A percentile compares a stretch with the other conserved stretches of the same genome.
Evolutionary conservation across 2,329 filamentous ascomycete species (phyloP).

Genomic region (Bipolaris cookei): DNA sequence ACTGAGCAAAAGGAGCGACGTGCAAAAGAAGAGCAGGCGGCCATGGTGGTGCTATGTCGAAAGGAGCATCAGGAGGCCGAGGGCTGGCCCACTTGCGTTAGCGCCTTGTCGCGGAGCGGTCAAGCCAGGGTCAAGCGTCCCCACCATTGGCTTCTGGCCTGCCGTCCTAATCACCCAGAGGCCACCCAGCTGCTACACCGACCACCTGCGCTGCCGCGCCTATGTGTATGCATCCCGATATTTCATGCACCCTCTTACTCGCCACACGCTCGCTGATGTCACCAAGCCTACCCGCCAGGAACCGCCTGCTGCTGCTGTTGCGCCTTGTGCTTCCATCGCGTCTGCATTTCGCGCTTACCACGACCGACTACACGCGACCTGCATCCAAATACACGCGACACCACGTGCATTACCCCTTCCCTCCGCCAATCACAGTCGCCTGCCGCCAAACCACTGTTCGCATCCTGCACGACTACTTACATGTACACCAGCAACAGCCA

Average conservation of each 20-base stretch:
- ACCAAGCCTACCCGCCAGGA: not conserved
- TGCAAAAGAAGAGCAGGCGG: slow-evolving; percentile 9
- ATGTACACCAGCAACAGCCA: not conserved
- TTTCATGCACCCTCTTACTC: slow-evolving; percentile 7
- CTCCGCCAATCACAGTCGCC: not conserved
- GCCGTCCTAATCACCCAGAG: slow-evolving; percentile 21
- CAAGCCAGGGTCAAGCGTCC: slow-evolving; percentile 15
- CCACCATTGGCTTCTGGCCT: slow-evolving; percentile 14
- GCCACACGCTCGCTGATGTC: slow-evolving; percentile 4
- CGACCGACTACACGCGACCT: not conserved
- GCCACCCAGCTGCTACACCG: slow-evolving; percentile 12
- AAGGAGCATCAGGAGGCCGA: slow-evolving; percentile 30
- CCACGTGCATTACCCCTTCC: not conserved
- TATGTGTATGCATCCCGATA: slow-evolving; percentile 1
- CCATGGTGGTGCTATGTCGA: slow-evolving; percentile 8
- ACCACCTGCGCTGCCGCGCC: slow-evolving; percentile 2
- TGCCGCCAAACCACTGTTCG: slow-evolving; percentile 3
- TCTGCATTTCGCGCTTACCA: not conserved
- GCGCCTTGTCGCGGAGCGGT: slow-evolving; percentile 15
- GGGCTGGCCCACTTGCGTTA: slow-evolving; percentile 14
- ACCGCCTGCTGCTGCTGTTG: not conserved
- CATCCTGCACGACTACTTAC: slow-evolving; percentile 1
- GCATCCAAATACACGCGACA: not conserved
- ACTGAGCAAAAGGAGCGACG: slow-evolving; percentile 11
- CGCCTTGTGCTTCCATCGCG: not conserved